Conservation (phyloP, 169 alveolate species). For the Miamiensis avidus region DNA sequence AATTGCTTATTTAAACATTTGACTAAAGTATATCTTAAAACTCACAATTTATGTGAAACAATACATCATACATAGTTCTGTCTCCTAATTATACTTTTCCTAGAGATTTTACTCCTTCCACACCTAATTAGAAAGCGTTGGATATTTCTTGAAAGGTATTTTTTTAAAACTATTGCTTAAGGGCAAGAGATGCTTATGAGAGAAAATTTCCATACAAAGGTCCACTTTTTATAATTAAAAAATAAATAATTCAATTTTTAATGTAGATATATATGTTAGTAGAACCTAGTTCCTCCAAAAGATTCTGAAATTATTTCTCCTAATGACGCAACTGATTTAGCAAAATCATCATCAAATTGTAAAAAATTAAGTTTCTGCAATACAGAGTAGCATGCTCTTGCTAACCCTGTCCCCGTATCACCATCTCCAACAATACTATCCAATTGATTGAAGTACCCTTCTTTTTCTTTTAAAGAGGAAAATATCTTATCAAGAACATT, state of each 20-base stretch:
- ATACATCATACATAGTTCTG: conserved; percentile 59
- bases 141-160: conserved; percentile 32
- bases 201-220: conserved; percentile 55
- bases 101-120: conserved; percentile 35
- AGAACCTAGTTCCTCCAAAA: conserved; percentile 49
- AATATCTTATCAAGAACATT: conserved; percentile 38
- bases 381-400: conserved; percentile 27
- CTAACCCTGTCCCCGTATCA: conserved; percentile 54
- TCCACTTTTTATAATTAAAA: conserved; percentile 17
- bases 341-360: conserved; percentile 40
- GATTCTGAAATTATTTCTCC: conserved; percentile 52
- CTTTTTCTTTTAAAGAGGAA: conserved; percentile 31
- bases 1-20: conserved; percentile 12
- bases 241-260: too few species aligned
- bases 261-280: background rate
- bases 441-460: conserved; percentile 42
- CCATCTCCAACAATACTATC: conserved; percentile 66
- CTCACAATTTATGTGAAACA: conserved; percentile 34
- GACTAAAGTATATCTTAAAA: conserved; percentile 16
- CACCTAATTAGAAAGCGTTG: conserved; percentile 38
- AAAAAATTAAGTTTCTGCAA: conserved; percentile 33
- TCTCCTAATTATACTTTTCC: conserved; percentile 60
- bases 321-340: conserved; percentile 21
- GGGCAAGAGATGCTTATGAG: conserved; percentile 30
- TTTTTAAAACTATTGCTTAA: conserved; percentile 39